These are phyloP conservation scores for Neofusicoccum umdonicola DNA, from an alignment of 2,329 filamentous ascomycete genomes.

Conservation along the genomic window DNA sequence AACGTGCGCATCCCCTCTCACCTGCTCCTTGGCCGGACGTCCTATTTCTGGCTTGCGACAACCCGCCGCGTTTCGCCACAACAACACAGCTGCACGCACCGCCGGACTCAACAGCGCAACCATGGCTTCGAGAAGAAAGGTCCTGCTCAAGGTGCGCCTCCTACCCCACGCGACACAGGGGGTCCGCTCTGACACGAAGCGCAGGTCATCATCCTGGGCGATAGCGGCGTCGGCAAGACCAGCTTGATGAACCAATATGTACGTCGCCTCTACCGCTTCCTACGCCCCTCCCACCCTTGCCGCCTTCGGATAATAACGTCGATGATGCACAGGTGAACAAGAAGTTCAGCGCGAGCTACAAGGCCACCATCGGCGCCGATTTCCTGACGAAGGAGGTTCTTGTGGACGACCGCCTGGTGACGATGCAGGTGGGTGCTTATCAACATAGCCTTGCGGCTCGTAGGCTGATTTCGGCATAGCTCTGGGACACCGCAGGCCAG, in stretches of 20 bases:
- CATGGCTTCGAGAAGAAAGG: conserved; percentile 86
- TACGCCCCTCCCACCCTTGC: neutral
- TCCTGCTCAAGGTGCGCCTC: conserved; percentile 73
- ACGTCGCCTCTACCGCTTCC: conserved; percentile 40
- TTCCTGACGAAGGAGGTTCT: conserved; percentile 97
- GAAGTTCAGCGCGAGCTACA: conserved; percentile 99
- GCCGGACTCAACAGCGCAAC: conserved; percentile 17
- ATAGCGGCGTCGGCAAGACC: conserved; percentile 98
- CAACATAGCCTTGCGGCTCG: neutral
- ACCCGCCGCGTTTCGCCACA: neutral
- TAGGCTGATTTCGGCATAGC: conserved; percentile 51
- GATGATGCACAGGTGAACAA: conserved; percentile 84
- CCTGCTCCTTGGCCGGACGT: neutral
- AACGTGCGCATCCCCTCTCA: neutral
- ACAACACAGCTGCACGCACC: neutral
- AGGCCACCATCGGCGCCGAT: conserved; percentile 97
- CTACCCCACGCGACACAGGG: conserved; percentile 11
- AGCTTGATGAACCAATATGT: conserved; percentile 99
- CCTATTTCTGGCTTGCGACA: neutral
- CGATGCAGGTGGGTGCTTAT: conserved; percentile 75
- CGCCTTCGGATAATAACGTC: neutral
- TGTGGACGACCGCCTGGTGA: conserved; percentile 94
- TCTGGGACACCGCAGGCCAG: conserved; percentile 97
- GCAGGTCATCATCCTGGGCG: conserved; percentile 96
- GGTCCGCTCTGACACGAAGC: conserved; percentile 19